Evolutionary conservation across 306 rosid species (phyloP).

Genomic region (Cucurbita pepo): DNA sequence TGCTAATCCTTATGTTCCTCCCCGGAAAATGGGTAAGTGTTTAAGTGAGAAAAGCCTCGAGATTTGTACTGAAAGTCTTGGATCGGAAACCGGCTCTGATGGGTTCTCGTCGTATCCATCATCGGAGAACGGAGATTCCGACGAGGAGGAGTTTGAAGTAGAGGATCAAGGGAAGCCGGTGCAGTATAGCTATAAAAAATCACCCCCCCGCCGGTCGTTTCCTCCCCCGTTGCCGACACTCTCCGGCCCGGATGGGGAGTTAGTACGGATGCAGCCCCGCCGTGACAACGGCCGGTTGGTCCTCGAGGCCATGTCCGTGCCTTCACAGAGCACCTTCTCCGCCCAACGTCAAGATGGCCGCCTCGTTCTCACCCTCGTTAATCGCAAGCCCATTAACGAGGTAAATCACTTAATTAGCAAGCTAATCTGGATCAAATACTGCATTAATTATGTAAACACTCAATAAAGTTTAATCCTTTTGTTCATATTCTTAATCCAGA

Average conservation of each 20-base stretch:
- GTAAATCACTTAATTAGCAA: neutral
- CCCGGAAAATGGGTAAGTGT: slow-evolving; percentile 46
- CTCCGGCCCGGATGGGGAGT: neutral
- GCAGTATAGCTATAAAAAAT: slow-evolving; percentile 5
- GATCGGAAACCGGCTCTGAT: slow-evolving; percentile 94
- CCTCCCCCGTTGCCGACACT: slow-evolving; percentile 9
- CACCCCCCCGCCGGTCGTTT: neutral
- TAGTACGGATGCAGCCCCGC: neutral
- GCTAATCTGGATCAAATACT: too few species aligned
- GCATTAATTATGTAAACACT: too few species aligned
- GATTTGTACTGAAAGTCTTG: slow-evolving; percentile 83
- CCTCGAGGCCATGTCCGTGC: neutral
- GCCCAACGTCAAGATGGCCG: slow-evolving; percentile 4
- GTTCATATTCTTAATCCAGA: neutral
- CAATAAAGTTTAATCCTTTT: too few species aligned
- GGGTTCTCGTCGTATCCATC: slow-evolving; percentile 34
- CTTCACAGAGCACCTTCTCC: neutral
- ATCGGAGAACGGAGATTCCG: slow-evolving; percentile 21
- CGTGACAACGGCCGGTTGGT: slow-evolving; percentile 8
- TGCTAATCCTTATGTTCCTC: slow-evolving; percentile 57
- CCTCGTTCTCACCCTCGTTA: slow-evolving; percentile 4
- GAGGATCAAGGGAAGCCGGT: slow-evolving; percentile 13
- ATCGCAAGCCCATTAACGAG: neutral
- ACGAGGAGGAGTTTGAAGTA: neutral
- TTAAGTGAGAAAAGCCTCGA: slow-evolving; percentile 58